These are phyloP conservation scores for Clavulina sp. DNA, from an alignment of 768 basidiomycete genomes.

Conservation along the genomic window DNA sequence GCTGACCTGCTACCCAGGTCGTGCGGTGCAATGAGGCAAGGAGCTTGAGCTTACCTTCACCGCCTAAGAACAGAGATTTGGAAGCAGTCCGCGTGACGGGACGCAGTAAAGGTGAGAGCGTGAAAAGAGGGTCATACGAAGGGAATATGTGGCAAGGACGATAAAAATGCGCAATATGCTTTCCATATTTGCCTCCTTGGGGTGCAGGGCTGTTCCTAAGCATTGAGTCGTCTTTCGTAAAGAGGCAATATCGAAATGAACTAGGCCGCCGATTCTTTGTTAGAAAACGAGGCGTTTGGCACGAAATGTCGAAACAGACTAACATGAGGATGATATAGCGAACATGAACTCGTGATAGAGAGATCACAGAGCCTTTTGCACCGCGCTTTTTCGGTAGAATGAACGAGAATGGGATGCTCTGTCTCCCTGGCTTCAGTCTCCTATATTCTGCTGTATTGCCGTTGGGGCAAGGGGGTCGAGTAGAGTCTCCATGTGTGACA, in stretches of 20 bases:
- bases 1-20: conserved; percentile 70
- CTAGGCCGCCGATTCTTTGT: too few species aligned
- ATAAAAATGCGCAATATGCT: not conserved
- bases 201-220: too few species aligned
- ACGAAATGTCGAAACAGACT: too few species aligned
- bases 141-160: not conserved
- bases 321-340: conserved; percentile 1
- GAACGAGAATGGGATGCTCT: conserved; percentile 1
- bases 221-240: too few species aligned
- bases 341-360: not conserved
- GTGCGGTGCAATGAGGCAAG: conserved; percentile 51
- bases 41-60: conserved; percentile 44
- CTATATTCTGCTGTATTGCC: not conserved
- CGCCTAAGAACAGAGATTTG: conserved; percentile 44
- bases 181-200: too few species aligned
- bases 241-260: too few species aligned
- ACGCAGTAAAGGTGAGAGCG: conserved; percentile 41
- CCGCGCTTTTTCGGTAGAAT: conserved; percentile 2
- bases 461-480: too few species aligned
- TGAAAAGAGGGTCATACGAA: conserved; percentile 9
- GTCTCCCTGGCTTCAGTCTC: not conserved
- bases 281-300: not conserved
- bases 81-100: conserved; percentile 38
- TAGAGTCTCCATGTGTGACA: too few species aligned
- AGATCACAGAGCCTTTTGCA: not conserved